These are phyloP conservation scores for Yamadazyma endophytica DNA, from an alignment of 805 yeast genomes.

Conservation along the genomic window DNA sequence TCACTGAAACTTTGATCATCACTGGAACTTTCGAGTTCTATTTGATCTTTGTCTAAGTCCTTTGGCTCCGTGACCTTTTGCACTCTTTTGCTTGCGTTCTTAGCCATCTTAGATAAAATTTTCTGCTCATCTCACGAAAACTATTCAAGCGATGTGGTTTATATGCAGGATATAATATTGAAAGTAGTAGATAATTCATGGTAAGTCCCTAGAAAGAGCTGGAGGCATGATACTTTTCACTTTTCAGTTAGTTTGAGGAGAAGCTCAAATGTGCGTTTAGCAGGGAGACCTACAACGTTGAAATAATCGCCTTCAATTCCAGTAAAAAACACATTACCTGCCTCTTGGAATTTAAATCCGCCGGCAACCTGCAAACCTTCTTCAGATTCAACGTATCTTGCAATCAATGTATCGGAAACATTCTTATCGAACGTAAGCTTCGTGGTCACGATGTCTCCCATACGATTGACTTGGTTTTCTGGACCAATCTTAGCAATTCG, in stretches of 20 bases:
- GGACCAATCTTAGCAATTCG: constrained; percentile 16
- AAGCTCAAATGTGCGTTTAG: constrained; percentile 48
- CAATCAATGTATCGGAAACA: constrained; percentile 52
- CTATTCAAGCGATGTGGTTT: no score
- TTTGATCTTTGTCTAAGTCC: constrained; percentile 14
- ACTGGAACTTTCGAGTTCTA: constrained; percentile 36
- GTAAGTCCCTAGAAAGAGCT: no score
- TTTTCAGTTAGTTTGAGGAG: no score
- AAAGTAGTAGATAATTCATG: no score
- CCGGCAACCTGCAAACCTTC: constrained; percentile 89
- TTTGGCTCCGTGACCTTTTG: constrained; percentile 2
- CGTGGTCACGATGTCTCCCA: constrained; percentile 25
- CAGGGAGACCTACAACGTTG: constrained; percentile 88
- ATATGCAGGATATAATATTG: no score
- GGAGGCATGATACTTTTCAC: no score
- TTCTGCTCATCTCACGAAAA: no score
- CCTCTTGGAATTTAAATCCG: constrained; percentile 81
- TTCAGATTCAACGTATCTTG: constrained; percentile 58
- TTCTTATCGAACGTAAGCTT: constrained; percentile 41
- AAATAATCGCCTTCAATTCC: constrained; percentile 73
- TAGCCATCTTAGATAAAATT: constrained; percentile 12
- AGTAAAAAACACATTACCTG: constrained; percentile 61
- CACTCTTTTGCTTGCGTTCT: no score
- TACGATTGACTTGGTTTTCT: constrained; percentile 4
- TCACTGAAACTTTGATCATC: constrained; percentile 19